Conservation (phyloP, 2,329 filamentous ascomycete genomes). For the Talaromyces sp. region DNA sequence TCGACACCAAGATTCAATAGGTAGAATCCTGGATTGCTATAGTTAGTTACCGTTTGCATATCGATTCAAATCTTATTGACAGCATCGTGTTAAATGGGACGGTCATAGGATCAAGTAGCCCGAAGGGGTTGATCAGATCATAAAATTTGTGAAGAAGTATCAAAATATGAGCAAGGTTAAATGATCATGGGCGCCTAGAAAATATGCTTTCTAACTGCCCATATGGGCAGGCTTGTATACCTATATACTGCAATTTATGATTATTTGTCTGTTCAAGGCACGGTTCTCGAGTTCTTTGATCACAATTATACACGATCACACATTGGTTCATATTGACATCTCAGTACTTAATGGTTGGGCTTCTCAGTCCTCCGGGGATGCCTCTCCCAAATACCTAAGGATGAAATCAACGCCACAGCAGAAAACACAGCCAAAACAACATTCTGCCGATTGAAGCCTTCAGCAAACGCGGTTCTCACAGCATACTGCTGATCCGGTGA, state of each 20-base stretch:
- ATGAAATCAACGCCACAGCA: slow-evolving; percentile 2
- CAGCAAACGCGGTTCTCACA: slow-evolving; percentile 9
- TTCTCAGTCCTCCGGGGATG: neutral
- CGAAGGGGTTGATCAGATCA: slow-evolving; percentile 42
- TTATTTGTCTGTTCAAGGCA: neutral
- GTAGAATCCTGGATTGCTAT: slow-evolving; percentile 12
- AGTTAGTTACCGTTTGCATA: slow-evolving; percentile 15
- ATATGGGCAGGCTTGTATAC: no score
- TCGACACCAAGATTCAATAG: slow-evolving; percentile 14
- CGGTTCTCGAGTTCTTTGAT: neutral
- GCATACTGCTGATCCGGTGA: neutral
- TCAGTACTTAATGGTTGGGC: neutral
- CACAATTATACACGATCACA: neutral
- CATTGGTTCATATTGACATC: neutral
- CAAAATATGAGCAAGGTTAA: neutral
- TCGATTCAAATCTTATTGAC: slow-evolving; percentile 14
- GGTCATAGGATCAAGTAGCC: slow-evolving; percentile 49
- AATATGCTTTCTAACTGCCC: no score
- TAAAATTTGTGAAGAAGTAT: slow-evolving; percentile 28
- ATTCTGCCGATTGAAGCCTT: slow-evolving; percentile 15
- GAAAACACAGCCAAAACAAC: slow-evolving; percentile 14
- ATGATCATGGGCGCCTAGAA: neutral
- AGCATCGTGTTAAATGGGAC: no score
- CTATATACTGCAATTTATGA: neutral
- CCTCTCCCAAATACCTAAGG: slow-evolving; percentile 13